These are phyloP conservation scores for Populus simonii DNA, from an alignment of 345 rosid species.

Conservation along the genomic window DNA sequence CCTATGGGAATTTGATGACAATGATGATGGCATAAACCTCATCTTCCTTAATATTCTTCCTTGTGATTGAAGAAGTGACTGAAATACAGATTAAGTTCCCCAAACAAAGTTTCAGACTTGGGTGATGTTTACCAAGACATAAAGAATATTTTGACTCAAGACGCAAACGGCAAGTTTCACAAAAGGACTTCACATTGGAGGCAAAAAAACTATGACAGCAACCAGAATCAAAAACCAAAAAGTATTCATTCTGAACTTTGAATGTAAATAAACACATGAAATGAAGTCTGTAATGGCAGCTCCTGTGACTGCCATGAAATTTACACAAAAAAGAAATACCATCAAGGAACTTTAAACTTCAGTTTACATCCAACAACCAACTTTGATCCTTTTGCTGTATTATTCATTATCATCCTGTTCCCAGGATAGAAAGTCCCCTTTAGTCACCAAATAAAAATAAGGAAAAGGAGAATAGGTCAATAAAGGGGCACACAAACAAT, in stretches of 20 bases:
- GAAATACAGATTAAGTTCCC: conserved; percentile 15
- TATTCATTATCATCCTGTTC: not conserved
- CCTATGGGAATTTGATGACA: conserved; percentile 87
- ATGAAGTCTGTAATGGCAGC: not conserved
- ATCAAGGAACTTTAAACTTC: not conserved
- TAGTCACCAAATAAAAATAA: not conserved
- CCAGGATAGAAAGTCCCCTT: not conserved
- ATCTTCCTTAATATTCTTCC: conserved; percentile 91
- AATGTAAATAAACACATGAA: not conserved
- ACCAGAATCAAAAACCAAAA: conserved; percentile 9
- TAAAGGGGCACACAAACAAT: not conserved
- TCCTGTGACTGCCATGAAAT: too few species aligned
- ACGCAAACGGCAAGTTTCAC: not conserved
- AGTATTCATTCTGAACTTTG: not conserved
- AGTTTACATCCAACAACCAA: not conserved
- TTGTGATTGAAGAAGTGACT: conserved; percentile 99
- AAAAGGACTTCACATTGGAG: not conserved
- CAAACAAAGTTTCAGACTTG: not conserved
- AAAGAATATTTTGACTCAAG: not conserved
- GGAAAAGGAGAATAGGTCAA: not conserved
- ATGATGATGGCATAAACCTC: conserved; percentile 93
- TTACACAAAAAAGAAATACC: not conserved
- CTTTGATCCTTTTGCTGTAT: not conserved
- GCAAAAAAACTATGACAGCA: not conserved
- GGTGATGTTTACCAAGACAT: not conserved